Evolutionary conservation across 2,329 filamentous ascomycete species (phyloP).

Genomic region (Camillea tinctor): DNA sequence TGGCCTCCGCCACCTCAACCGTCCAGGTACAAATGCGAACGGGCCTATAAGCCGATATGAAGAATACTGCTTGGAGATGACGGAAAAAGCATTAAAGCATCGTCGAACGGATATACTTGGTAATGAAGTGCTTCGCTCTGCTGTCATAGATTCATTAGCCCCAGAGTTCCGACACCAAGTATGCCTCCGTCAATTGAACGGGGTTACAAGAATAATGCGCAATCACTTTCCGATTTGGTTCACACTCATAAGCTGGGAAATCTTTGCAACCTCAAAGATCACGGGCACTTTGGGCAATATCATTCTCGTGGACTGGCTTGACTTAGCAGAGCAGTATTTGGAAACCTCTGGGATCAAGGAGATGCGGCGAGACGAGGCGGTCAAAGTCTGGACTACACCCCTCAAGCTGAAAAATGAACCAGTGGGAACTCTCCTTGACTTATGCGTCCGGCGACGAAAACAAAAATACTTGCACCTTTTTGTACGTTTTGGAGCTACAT

Average conservation of each 20-base stretch:
- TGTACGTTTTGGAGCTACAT: constrained; percentile 9
- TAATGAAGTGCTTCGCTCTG: constrained; percentile 7
- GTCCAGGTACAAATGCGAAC: neutral
- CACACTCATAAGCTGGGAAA: constrained; percentile 1
- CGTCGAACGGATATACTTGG: constrained; percentile 8
- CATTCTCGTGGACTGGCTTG: constrained; percentile 9
- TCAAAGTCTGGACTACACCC: constrained; percentile 4
- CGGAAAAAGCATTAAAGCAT: constrained; percentile 3
- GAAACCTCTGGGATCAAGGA: constrained; percentile 1
- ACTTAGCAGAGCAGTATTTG: constrained; percentile 15
- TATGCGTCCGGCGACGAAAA: constrained; percentile 4
- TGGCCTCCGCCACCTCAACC: constrained; percentile 13
- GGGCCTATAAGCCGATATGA: constrained; percentile 11
- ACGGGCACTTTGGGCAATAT: constrained; percentile 13
- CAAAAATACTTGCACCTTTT: constrained; percentile 9
- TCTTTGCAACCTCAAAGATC: neutral
- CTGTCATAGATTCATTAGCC: constrained; percentile 11
- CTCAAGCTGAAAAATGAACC: constrained; percentile 4
- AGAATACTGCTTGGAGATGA: constrained; percentile 18
- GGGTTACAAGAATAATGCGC: neutral
- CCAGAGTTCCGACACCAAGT: constrained; percentile 7
- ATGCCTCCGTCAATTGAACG: neutral
- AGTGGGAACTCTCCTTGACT: constrained; percentile 6
- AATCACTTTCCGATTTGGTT: constrained; percentile 10
- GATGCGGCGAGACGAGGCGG: constrained; percentile 1